Percentiles rank a stretch among this genome's conserved stretches.
Conservation (phyloP, 164 flowering plant species). For the Chloranthus sessilifolius region DNA sequence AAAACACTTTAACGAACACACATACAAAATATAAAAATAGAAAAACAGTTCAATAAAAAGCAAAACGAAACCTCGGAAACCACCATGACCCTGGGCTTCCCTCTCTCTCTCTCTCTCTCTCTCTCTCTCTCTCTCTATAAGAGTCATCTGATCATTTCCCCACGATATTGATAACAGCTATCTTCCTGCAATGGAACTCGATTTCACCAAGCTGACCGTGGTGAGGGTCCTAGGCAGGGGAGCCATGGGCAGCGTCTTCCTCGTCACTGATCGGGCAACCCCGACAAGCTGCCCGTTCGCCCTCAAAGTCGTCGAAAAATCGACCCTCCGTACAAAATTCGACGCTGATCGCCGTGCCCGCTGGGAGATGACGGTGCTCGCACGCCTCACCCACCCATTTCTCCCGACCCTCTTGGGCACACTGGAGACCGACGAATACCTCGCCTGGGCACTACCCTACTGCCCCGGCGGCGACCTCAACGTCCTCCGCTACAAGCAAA, state of each 20-base stretch:
- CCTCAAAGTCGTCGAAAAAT: constrained; percentile 74
- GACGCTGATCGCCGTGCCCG: constrained; percentile 87
- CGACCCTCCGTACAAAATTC: constrained; percentile 31
- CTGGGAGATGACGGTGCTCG: constrained; percentile 68
- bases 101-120: constrained; percentile 8
- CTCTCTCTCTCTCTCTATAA: constrained; percentile 9
- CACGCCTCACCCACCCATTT: constrained; percentile 59
- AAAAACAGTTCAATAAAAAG: too few species aligned
- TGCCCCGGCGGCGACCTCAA: constrained; percentile 93
- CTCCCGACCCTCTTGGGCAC: constrained; percentile 64
- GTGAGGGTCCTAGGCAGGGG: constrained; percentile 74
- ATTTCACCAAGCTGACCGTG: constrained; percentile 45
- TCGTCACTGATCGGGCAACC: constrained; percentile 36
- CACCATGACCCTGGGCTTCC: background rate
- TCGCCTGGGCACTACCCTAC: constrained; percentile 85
- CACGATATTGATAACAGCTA: too few species aligned
- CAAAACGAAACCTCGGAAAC: background rate
- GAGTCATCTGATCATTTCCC: too few species aligned
- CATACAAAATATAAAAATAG: too few species aligned
- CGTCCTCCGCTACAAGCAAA: constrained; percentile 66
- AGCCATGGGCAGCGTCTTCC: constrained; percentile 90
- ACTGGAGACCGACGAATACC: constrained; percentile 40
- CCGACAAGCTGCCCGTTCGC: constrained; percentile 46
- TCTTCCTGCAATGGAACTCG: constrained; percentile 18
- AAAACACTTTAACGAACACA: background rate